Conservation (phyloP, 2,329 filamentous ascomycete species). For the Ophiosphaerella herpotricha region DNA sequence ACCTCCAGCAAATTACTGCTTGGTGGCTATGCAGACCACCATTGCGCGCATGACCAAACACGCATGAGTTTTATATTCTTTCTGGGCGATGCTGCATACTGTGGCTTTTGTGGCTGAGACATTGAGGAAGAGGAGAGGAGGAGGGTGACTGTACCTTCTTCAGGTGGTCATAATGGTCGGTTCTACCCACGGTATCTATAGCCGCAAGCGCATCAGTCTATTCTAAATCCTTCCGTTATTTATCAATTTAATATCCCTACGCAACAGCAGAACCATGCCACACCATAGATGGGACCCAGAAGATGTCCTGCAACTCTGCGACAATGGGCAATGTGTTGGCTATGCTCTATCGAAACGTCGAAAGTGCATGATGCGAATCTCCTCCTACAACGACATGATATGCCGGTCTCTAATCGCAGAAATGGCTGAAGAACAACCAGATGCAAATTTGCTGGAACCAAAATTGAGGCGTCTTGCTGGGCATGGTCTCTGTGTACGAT, state of each 20-base stretch:
- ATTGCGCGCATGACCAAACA: neutral
- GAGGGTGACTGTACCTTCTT: too few species aligned
- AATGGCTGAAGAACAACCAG: neutral
- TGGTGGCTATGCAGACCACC: too few species aligned
- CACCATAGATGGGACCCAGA: neutral
- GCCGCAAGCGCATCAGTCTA: too few species aligned
- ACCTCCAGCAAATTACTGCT: too few species aligned
- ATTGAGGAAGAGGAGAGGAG: neutral
- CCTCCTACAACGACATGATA: neutral
- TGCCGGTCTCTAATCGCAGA: neutral
- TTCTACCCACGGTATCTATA: too few species aligned
- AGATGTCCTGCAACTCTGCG: neutral
- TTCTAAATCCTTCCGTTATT: too few species aligned
- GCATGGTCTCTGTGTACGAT: conserved; percentile 7
- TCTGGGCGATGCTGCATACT: neutral
- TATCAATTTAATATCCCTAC: neutral
- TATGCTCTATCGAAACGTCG: conserved; percentile 1
- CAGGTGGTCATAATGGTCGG: too few species aligned
- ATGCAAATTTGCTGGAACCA: conserved; percentile 4
- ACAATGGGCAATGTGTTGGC: conserved; percentile 1
- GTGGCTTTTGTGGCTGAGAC: neutral
- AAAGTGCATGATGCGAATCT: neutral
- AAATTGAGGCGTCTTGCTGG: conserved; percentile 13
- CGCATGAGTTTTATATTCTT: neutral
- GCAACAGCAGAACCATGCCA: neutral